phyloP scores from a whole-genome alignment of 2,329 filamentous ascomycete species.

The Byssochlamys sp. region DNA sequence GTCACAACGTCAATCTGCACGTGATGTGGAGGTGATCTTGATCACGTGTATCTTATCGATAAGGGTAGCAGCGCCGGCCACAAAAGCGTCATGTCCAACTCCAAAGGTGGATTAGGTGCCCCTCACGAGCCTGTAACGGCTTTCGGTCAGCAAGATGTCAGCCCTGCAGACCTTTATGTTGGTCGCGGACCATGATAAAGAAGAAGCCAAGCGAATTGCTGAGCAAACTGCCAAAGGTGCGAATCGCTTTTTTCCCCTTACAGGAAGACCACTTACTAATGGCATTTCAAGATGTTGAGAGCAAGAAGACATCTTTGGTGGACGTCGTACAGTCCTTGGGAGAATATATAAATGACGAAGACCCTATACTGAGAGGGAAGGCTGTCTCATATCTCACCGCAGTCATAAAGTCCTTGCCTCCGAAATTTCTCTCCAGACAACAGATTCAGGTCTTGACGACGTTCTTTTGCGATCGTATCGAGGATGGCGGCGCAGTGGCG shows the following conservation, averaged over 20 bases:
- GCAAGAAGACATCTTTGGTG: conserved; percentile 51
- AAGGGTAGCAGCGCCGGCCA: conserved; percentile 11
- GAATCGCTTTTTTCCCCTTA: neutral
- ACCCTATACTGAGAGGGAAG: conserved; percentile 51
- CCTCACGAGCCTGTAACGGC: conserved; percentile 1
- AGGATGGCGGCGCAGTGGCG: conserved; percentile 52
- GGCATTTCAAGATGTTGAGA: conserved; percentile 44
- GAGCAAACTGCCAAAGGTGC: conserved; percentile 36
- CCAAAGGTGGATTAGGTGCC: conserved; percentile 4
- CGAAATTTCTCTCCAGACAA: conserved; percentile 50
- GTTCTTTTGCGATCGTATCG: conserved; percentile 56
- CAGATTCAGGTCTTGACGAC: conserved; percentile 54
- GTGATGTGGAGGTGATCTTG: conserved; percentile 10
- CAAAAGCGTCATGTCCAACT: conserved; percentile 14
- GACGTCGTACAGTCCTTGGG: conserved; percentile 54
- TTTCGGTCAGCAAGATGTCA: conserved; percentile 29
- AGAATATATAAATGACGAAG: conserved; percentile 59
- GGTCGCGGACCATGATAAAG: conserved; percentile 37
- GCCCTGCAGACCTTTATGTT: conserved; percentile 41
- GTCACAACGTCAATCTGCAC: conserved; percentile 6
- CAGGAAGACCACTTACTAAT: neutral
- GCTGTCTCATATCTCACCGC: conserved; percentile 39
- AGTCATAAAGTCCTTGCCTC: conserved; percentile 40
- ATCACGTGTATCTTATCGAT: conserved; percentile 27
- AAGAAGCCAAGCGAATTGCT: conserved; percentile 38